Evolutionary conservation across 208 protist species (phyloP).

Genomic region (Leishmania martiniquensis): DNA sequence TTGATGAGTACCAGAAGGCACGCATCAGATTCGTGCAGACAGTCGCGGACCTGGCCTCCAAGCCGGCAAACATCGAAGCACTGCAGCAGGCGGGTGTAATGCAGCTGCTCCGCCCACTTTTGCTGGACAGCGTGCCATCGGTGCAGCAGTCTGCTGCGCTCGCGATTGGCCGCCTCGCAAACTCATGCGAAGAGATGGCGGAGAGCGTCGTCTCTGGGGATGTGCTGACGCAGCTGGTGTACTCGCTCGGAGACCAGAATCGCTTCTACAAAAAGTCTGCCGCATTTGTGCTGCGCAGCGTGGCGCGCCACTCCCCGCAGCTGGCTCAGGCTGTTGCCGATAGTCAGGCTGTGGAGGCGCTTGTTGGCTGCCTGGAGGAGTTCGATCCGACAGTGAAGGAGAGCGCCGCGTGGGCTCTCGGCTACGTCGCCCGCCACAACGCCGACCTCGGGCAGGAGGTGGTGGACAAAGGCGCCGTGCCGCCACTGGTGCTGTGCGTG

Average conservation of each 20-base stretch:
- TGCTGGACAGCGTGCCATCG: constrained; percentile 97
- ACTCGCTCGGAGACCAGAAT: constrained; percentile 97
- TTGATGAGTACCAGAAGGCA: constrained; percentile 97
- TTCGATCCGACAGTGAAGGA: constrained; percentile 99
- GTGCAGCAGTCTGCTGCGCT: constrained; percentile 98
- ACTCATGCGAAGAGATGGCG: constrained; percentile 97
- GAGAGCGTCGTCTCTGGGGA: constrained; percentile 97
- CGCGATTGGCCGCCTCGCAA: constrained; percentile 97
- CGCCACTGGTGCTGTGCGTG: constrained; percentile 96
- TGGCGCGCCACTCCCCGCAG: constrained; percentile 96
- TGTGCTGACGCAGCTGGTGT: constrained; percentile 98
- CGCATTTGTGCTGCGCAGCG: constrained; percentile 97
- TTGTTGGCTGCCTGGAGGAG: constrained; percentile 97
- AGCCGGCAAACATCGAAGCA: constrained; percentile 97
- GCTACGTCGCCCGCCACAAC: constrained; percentile 98
- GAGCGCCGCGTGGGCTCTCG: constrained; percentile 97
- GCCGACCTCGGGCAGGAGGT: constrained; percentile 94
- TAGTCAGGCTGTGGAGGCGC: constrained; percentile 95
- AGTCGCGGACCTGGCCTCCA: constrained; percentile 93
- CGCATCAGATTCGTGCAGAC: constrained; percentile 97
- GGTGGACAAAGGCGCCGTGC: constrained; percentile 96
- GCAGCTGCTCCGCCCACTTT: constrained; percentile 96
- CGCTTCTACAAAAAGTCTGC: constrained; percentile 98
- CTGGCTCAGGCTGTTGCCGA: constrained; percentile 98
- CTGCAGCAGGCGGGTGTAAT: constrained; percentile 97